Percentiles rank a stretch among this genome's conserved stretches.
Evolutionary conservation across 768 basidiomycete species (phyloP).

Genomic region (Lentinula lateritia): DNA sequence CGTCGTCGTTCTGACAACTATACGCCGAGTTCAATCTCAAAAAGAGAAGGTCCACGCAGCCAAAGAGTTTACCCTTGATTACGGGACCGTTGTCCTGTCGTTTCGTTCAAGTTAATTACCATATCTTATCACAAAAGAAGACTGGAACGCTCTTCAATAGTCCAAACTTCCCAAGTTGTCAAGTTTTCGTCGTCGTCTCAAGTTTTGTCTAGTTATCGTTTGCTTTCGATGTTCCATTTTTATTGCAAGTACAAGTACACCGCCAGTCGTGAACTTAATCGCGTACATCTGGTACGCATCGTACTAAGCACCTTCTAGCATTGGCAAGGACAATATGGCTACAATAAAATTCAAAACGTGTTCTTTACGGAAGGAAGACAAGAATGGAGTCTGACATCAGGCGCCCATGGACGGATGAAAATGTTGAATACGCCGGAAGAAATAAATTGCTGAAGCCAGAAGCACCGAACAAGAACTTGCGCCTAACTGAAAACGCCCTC

Average conservation of each 20-base stretch:
- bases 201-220: conserved; percentile 50
- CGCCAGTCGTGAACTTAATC: conserved; percentile 1
- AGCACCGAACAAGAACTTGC: no score
- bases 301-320: background rate
- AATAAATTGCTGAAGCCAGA: no score
- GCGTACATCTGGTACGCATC: background rate
- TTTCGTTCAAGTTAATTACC: conserved; percentile 34
- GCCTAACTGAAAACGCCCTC: no score
- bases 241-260: conserved; percentile 33
- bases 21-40: conserved; percentile 37
- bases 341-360: background rate
- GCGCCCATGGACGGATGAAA: background rate
- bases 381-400: background rate
- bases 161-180: conserved; percentile 40
- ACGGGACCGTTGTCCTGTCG: conserved; percentile 14
- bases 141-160: conserved; percentile 48
- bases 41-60: conserved; percentile 37
- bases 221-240: conserved; percentile 40
- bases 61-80: conserved; percentile 24
- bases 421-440: background rate
- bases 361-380: background rate
- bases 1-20: background rate
- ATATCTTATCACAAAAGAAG: conserved; percentile 41
- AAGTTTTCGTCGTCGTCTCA: conserved; percentile 58
- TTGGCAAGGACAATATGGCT: background rate